Evolutionary conservation across 75 land plant genomes (phyloP), one percentile per base, ranked within the genome.

Genomic region (Adiantum capillusveneris): DNA sequence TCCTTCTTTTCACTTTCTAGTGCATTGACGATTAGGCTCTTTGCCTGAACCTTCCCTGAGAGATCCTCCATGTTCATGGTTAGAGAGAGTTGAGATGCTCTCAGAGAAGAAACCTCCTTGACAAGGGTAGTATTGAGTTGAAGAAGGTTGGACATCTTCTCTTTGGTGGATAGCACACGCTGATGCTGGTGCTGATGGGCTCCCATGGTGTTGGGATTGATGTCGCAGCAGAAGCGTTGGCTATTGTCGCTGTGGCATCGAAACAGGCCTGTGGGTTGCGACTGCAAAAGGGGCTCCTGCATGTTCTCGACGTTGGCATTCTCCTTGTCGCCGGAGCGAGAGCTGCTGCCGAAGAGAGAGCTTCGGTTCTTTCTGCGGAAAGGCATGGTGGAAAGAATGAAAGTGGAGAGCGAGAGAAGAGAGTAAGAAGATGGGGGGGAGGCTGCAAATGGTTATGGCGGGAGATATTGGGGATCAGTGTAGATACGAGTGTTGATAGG

Each of bases 121-220:
- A 53, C 55, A 6, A 53, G 55, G 7, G 55, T 26, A 2, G 25
- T 3, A 24, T 53, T 53, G 28, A 53, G 55, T 7, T 25, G 9
- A 18, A 25, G 55, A 13, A 53, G 55, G 28, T 53, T 53, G 28
- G 55, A 25, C 9, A 53, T 26, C 55, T 53, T 53, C 55, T 53
- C 55, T 27, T 53, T 26, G 13, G 55, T 26, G 9, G 55, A 53
- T 14, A 53, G 49, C 6, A 46, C 49, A 20, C 49, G 2, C 7
- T 39, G 42, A 14, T 46, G 49, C 6, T 14, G 21, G 17, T 20
- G 49, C 14, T 17, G 21, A 14, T 46, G 21, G 14, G 21, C 49
- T 17, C 49, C 49, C 49, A 20, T 3, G 17, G 49, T 46, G 49
- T 46, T 46, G 49, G 49, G 49, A 20, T 46, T 46, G 17, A 46